Percentiles rank a stretch among this genome's conserved stretches.
phyloP scores from a whole-genome alignment of 2,329 filamentous ascomycete genomes.

The Fusarium verticillioides region DNA sequence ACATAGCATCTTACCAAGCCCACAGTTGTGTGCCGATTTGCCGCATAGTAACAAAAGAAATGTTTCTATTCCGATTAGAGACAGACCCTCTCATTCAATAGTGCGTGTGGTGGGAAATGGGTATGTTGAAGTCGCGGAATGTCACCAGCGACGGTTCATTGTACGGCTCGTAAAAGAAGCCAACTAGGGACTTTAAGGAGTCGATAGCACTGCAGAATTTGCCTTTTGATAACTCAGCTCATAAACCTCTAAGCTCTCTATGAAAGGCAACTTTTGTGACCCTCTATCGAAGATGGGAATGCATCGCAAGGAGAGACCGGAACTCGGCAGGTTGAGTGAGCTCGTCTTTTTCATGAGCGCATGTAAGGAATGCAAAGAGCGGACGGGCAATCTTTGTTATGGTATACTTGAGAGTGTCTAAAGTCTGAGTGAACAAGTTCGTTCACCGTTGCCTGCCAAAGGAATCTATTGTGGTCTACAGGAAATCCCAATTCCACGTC shows the following conservation, averaged over 20 bases:
- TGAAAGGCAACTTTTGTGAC: not conserved
- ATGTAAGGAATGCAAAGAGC: not conserved
- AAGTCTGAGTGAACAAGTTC: not conserved
- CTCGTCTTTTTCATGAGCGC: not conserved
- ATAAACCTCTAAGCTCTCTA: not conserved
- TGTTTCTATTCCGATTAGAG: slow-evolving; percentile 40
- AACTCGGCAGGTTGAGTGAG: slow-evolving; percentile 13
- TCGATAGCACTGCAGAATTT: too few species aligned
- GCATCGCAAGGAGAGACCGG: not conserved
- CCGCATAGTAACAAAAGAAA: slow-evolving; percentile 61
- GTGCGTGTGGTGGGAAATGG: slow-evolving; percentile 31
- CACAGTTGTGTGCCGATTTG: slow-evolving; percentile 57
- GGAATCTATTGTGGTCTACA: slow-evolving; percentile 1
- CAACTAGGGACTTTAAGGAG: not conserved
- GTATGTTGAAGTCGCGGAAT: slow-evolving; percentile 17
- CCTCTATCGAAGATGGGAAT: not conserved
- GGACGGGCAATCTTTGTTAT: rapidly evolving
- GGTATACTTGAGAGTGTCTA: not conserved
- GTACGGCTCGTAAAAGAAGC: not conserved
- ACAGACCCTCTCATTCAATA: slow-evolving; percentile 43
- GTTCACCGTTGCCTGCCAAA: not conserved
- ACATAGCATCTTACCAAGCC: slow-evolving; percentile 65
- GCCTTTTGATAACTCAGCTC: not conserved
- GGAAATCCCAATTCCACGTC: slow-evolving; percentile 33
- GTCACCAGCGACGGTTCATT: slow-evolving; percentile 3